phyloP scores from a whole-genome alignment of 495 filamentous ascomycete species.

The Penicillium chermesinum region DNA sequence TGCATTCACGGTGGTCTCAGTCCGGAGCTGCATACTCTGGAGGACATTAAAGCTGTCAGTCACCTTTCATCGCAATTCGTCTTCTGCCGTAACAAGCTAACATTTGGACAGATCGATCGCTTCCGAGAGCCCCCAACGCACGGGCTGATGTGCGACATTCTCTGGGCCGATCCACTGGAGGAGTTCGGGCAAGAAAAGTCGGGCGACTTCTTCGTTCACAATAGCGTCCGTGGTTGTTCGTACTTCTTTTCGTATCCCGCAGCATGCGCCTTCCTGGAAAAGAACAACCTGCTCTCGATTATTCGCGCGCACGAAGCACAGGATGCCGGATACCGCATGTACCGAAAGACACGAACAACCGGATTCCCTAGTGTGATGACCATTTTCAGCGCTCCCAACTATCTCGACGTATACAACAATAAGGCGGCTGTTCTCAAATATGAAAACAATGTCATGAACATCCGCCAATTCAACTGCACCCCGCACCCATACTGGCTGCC shows the following conservation, averaged over 20 bases:
- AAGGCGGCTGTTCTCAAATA: slow-evolving; percentile 98
- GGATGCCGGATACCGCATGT: slow-evolving; percentile 98
- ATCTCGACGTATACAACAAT: slow-evolving; percentile 99
- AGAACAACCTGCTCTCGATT: slow-evolving; percentile 96
- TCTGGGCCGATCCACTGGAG: slow-evolving; percentile 98
- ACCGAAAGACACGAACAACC: slow-evolving; percentile 94
- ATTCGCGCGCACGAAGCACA: slow-evolving; percentile 99
- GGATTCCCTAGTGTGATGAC: slow-evolving; percentile 99
- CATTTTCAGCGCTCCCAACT: slow-evolving; percentile 98
- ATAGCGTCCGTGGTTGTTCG: slow-evolving; percentile 96
- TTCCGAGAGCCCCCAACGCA: slow-evolving; percentile 97
- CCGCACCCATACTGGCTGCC: slow-evolving; percentile 99
- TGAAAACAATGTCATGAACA: slow-evolving; percentile 99
- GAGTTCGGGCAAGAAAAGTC: slow-evolving; percentile 99
- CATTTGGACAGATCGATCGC: slow-evolving; percentile 73
- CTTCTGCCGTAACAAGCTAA: background rate
- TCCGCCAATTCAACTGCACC: slow-evolving; percentile 98
- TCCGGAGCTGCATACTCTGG: slow-evolving; percentile 90
- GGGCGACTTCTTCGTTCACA: slow-evolving; percentile 93
- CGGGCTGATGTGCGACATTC: slow-evolving; percentile 96
- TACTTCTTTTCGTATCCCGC: slow-evolving; percentile 99
- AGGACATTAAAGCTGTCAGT: slow-evolving; percentile 80
- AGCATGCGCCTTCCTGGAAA: slow-evolving; percentile 96
- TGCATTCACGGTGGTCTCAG: slow-evolving; percentile 97
- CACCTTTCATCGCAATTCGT: background rate